Conservation (phyloP, 495 filamentous ascomycete species). For the Xylaria curta region DNA sequence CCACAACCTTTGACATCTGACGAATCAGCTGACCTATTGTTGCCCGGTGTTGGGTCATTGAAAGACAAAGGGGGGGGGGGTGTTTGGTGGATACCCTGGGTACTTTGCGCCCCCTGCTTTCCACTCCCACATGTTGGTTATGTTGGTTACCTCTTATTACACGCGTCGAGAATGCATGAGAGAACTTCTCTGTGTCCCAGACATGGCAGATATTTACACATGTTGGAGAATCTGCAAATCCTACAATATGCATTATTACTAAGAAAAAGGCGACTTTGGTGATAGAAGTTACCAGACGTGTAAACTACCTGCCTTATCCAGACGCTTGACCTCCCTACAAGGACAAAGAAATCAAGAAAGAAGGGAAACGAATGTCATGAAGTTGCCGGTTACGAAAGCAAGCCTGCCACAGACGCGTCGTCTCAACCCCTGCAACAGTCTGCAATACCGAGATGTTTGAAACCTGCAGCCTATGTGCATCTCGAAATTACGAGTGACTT, state of each 20-base stretch:
- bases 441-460: slow-evolving; percentile 22
- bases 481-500: slow-evolving; percentile 26
- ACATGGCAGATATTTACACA: not conserved
- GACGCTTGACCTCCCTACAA: not conserved
- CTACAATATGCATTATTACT: not conserved
- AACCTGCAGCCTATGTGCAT: slow-evolving; percentile 26
- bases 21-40: slow-evolving; percentile 27
- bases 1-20: slow-evolving; percentile 21
- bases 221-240: not conserved
- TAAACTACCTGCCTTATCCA: not conserved
- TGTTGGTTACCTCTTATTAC: slow-evolving; percentile 17
- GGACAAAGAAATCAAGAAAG: not conserved
- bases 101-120: slow-evolving; percentile 5
- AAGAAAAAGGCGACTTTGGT: not conserved
- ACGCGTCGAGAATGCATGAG: slow-evolving; percentile 11
- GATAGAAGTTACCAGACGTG: not conserved
- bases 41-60: slow-evolving; percentile 13
- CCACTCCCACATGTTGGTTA: slow-evolving; percentile 17
- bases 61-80: slow-evolving; percentile 2
- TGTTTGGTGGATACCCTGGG: slow-evolving; percentile 6
- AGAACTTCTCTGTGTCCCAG: not conserved
- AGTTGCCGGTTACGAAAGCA: not conserved
- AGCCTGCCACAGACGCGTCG: not conserved
- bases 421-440: slow-evolving; percentile 13
- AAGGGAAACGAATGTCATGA: not conserved